Base-by-base conservation (phyloP, 2,329 filamentous ascomycete species). In the Sporothrix dimorphospora region DNA sequence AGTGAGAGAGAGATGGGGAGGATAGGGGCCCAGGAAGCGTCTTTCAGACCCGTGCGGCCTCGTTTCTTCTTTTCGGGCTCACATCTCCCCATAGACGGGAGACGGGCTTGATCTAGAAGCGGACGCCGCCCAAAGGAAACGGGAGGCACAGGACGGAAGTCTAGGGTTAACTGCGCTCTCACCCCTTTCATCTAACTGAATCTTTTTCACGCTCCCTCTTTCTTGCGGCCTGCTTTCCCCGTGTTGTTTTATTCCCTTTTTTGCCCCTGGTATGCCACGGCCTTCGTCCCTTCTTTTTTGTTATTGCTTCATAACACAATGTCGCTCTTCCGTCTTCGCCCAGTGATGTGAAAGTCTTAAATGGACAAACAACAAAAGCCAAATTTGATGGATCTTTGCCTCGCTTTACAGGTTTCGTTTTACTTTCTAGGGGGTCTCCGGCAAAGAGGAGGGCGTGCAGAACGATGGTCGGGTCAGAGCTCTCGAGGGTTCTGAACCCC, bases 331-430 rank as follows among this genome's bases (percentile, higher is more conserved):
- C 19, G n/a, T 9, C 16, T n/a, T 21, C 45, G 72, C 73, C 72
- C 71, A 9, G 27, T 74, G 73, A 74, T 74, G 73, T 59, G 72
- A 73, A 72, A 45, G 21, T 45, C 38, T 21, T n/a, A 38, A 51
- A 34, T 51, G 57, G 34, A 71, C 61, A 27, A 45, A 45, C 14
- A n/a, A 21, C 73, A 74, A 74, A 74, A 74, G 73, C 73, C 73
- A 74, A 74, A 74, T 73, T 74, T 74, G 73, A 74, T 74, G 73
- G 68, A 40, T 57, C 42, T 34, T 34, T 8, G 55, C 55, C 40
- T 30, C 42, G 11, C 40, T 16, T 30, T 30, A 40, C 49, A 51
- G 55, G 34, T 16, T 38, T 21, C 14, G 27, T 24, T 30, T 27
- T n/a, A 11, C 27, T 16, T 19, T 12, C 27, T 30, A 40, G 42